A percentile compares a stretch with the other conserved stretches of the same genome.
Evolutionary conservation across 129 eudicot genomes (phyloP).

Genomic region (Smallanthus sonchifolius): DNA sequence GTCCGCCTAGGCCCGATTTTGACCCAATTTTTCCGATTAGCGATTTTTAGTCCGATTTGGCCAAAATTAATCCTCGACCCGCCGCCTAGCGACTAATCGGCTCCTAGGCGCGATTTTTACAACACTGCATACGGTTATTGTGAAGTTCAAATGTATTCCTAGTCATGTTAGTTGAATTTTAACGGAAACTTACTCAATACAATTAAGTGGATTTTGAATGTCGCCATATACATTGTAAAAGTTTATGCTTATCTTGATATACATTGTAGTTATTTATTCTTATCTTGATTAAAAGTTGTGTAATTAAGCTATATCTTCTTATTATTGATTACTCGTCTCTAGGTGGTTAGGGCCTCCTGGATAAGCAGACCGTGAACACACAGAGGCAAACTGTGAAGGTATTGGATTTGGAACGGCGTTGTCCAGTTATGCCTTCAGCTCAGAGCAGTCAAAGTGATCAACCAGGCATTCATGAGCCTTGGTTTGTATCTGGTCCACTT

Average conservation of each 20-base stretch:
- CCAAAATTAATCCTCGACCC: no score
- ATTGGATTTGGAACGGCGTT: not conserved
- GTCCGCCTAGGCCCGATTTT: no score
- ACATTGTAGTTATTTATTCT: not conserved
- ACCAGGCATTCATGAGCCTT: not conserved
- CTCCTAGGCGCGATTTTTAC: no score
- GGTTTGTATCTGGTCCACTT: no score
- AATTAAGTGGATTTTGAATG: not conserved
- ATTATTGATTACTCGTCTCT: not conserved
- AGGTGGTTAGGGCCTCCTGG: not conserved
- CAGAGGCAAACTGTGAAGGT: not conserved
- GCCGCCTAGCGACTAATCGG: no score
- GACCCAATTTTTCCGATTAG: no score
- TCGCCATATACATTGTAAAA: not conserved
- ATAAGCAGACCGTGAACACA: not conserved
- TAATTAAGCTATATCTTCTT: not conserved
- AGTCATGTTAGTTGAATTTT: not conserved
- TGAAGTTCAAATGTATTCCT: not conserved
- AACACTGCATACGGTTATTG: not conserved
- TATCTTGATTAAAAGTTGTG: no score
- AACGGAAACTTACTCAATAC: not conserved
- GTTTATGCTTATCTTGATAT: not conserved
- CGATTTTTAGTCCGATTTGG: no score
- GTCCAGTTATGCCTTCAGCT: not conserved
- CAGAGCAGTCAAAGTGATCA: not conserved